A percentile compares a stretch with the other conserved stretches of the same genome.
Evolutionary conservation across 768 basidiomycete species (phyloP).

Genomic region (Russula brevipes): DNA sequence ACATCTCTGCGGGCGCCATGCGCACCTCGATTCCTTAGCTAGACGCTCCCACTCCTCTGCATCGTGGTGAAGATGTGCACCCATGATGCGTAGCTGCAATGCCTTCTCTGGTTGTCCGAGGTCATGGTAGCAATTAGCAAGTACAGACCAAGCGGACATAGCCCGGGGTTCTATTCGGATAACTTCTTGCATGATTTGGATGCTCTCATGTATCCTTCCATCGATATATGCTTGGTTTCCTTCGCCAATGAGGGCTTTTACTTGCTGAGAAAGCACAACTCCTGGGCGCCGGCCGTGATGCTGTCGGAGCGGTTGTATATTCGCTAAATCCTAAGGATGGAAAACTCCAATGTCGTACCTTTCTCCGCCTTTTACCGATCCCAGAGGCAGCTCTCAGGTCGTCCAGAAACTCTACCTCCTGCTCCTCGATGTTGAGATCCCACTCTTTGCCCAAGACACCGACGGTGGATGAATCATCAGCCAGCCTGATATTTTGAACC

Average conservation of each 20-base stretch:
- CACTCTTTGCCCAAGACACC: slow-evolving; percentile 60
- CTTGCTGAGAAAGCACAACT: slow-evolving; percentile 61
- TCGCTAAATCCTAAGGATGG: neutral
- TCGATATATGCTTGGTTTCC: slow-evolving; percentile 86
- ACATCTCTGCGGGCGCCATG: slow-evolving; percentile 6
- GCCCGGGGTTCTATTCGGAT: slow-evolving; percentile 91
- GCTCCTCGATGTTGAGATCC: slow-evolving; percentile 67
- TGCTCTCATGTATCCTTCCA: slow-evolving; percentile 58
- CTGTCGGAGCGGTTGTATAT: neutral
- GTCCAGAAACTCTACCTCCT: slow-evolving; percentile 64
- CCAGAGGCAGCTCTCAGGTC: slow-evolving; percentile 72
- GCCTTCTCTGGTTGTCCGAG: slow-evolving; percentile 62
- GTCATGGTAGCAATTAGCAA: slow-evolving; percentile 80
- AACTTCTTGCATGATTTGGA: slow-evolving; percentile 82
- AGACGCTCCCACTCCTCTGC: slow-evolving; percentile 85
- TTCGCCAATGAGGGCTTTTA: slow-evolving; percentile 69
- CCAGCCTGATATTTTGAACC: slow-evolving; percentile 56
- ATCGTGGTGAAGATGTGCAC: slow-evolving; percentile 79
- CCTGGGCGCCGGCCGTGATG: slow-evolving; percentile 46
- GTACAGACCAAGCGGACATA: slow-evolving; percentile 76
- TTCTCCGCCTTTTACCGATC: slow-evolving; percentile 49
- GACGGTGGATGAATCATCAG: slow-evolving; percentile 41
- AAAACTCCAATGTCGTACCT: slow-evolving; percentile 26
- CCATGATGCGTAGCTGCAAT: slow-evolving; percentile 82
- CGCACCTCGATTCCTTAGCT: slow-evolving; percentile 68